Percentiles rank a stretch among this genome's conserved stretches.
These are phyloP conservation scores for Massarina eburnea DNA, from an alignment of 2,329 filamentous ascomycete species.

Conservation along the genomic window DNA sequence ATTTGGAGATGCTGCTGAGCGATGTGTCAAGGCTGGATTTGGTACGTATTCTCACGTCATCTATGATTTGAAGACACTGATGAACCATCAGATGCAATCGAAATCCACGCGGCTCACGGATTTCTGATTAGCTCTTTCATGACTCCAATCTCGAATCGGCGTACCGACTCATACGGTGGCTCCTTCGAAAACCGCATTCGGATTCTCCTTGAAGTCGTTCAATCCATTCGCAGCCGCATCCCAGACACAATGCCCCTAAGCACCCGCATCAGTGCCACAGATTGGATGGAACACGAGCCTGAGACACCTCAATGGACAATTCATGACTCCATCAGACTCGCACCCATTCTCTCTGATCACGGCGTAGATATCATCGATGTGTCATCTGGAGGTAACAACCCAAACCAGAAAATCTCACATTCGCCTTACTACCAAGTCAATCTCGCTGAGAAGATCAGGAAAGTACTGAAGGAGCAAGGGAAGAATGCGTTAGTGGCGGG, in stretches of 20 bases:
- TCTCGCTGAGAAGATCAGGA: conserved; percentile 44
- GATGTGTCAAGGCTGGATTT: conserved; percentile 41
- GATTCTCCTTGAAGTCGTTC: conserved; percentile 37
- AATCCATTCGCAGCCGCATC: conserved; percentile 18
- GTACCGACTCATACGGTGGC: conserved; percentile 42
- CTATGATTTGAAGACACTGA: not conserved
- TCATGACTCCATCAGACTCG: conserved; percentile 31
- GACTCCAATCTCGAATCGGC: conserved; percentile 32
- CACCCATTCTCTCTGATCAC: conserved; percentile 33
- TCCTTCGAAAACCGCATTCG: conserved; percentile 34
- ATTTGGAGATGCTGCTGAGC: conserved; percentile 32
- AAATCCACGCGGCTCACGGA: conserved; percentile 41
- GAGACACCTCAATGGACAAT: conserved; percentile 33
- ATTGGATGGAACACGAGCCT: conserved; percentile 23
- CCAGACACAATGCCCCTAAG: conserved; percentile 17
- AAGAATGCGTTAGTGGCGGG: conserved; percentile 50
- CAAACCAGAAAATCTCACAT: conserved; percentile 39
- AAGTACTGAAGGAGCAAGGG: conserved; percentile 37
- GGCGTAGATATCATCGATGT: conserved; percentile 46
- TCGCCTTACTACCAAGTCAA: conserved; percentile 47
- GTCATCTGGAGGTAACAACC: conserved; percentile 45
- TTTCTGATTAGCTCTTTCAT: conserved; percentile 41
- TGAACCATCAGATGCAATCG: conserved; percentile 17
- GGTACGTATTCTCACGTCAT: conserved; percentile 47
- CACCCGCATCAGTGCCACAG: conserved; percentile 18